Conservation (phyloP, 306 rosid species). For the Sophora flavescens region DNA sequence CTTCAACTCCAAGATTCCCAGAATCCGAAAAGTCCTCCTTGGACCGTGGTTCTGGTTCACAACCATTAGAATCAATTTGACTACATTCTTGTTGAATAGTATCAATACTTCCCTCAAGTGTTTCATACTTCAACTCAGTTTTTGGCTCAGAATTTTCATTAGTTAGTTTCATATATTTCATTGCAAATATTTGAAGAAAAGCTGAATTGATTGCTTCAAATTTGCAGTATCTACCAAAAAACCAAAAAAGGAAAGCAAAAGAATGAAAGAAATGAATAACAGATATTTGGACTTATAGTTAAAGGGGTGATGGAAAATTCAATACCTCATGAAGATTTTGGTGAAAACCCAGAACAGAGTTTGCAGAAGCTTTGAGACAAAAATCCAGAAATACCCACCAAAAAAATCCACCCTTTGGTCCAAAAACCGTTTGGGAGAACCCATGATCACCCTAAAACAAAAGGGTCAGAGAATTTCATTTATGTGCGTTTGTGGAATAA, state of each 20-base stretch:
- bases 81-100: not conserved
- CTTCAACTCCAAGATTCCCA: slow-evolving; percentile 35
- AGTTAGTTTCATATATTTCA: slow-evolving; percentile 27
- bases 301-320: slow-evolving; percentile 11
- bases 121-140: not conserved
- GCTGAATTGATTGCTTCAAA: slow-evolving; percentile 6
- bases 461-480: not conserved
- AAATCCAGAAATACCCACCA: slow-evolving; percentile 51
- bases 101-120: not conserved
- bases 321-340: slow-evolving; percentile 62
- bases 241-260: not conserved
- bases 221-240: slow-evolving; percentile 42
- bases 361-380: slow-evolving; percentile 54
- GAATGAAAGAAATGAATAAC: not conserved
- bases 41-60: slow-evolving; percentile 7
- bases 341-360: slow-evolving; percentile 52
- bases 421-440: slow-evolving; percentile 26
- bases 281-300: not conserved
- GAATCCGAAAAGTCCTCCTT: slow-evolving; percentile 7
- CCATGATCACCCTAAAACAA: slow-evolving; percentile 47
- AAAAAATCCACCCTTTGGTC: slow-evolving; percentile 45
- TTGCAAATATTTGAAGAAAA: slow-evolving; percentile 18
- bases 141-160: slow-evolving; percentile 31
- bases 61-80: not conserved
- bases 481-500: not conserved